phyloP scores from a whole-genome alignment of 2,329 filamentous ascomycete species.

The Ophiosphaerella korrae region DNA sequence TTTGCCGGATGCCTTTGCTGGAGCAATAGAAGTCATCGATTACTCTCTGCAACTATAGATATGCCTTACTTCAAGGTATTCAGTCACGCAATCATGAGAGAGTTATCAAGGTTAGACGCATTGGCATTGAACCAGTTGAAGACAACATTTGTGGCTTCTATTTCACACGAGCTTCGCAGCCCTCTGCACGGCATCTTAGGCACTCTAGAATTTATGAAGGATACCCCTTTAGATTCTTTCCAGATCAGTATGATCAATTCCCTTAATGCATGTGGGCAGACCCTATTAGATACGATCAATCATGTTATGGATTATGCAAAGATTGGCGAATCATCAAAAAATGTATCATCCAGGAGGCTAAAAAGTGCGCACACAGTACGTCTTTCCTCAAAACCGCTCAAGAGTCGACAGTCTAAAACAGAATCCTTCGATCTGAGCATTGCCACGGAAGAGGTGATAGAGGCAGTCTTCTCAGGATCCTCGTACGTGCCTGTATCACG shows the following conservation, averaged over 20 bases:
- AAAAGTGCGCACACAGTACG: conserved; percentile 36
- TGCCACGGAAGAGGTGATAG: conserved; percentile 29
- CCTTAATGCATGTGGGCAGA: conserved; percentile 51
- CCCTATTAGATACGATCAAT: conserved; percentile 54
- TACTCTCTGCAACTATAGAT: conserved; percentile 36
- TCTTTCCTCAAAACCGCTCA: conserved; percentile 38
- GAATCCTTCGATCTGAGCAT: conserved; percentile 26
- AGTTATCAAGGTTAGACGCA: conserved; percentile 60
- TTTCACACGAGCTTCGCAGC: conserved; percentile 59
- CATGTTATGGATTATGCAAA: conserved; percentile 41
- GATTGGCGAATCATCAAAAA: conserved; percentile 40
- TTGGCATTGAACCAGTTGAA: conserved; percentile 53
- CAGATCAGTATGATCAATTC: conserved; percentile 55
- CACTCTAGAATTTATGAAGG: conserved; percentile 57
- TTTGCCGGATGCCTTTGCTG: conserved; percentile 45
- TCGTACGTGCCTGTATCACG: conserved; percentile 25
- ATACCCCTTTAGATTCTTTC: conserved; percentile 50
- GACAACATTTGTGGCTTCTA: conserved; percentile 57
- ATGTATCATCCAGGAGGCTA: conserved; percentile 39
- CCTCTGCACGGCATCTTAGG: conserved; percentile 49
- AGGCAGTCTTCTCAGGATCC: conserved; percentile 43
- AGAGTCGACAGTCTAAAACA: conserved; percentile 20
- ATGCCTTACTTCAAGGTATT: conserved; percentile 45
- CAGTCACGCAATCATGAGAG: conserved; percentile 60
- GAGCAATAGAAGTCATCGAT: conserved; percentile 36